Conservation (phyloP, 352 stramenopile genomes). For the Achlya hypogyna region DNA sequence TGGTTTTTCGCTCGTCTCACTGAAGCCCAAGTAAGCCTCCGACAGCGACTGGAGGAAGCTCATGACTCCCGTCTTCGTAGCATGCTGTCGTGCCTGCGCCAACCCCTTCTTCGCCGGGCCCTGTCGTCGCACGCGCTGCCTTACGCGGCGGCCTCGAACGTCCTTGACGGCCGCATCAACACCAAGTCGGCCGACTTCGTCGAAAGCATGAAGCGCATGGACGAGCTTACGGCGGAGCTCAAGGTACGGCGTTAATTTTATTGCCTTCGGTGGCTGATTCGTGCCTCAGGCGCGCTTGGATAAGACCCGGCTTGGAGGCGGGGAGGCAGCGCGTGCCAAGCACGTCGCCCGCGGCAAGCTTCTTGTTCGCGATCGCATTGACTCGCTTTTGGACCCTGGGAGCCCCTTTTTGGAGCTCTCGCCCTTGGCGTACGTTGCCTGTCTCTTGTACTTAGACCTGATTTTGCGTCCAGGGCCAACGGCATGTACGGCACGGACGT, state of each 20-base stretch:
- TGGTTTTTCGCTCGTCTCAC: conserved; percentile 5
- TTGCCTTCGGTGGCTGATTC: not conserved
- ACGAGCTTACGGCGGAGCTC: conserved; percentile 39
- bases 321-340: conserved; percentile 48
- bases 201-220: conserved; percentile 50
- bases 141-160: conserved; percentile 29
- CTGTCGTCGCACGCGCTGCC: conserved; percentile 17
- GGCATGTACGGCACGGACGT: conserved; percentile 81
- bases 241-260: conserved; percentile 20
- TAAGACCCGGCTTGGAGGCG: conserved; percentile 50
- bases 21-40: not conserved
- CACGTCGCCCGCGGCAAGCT: conserved; percentile 77
- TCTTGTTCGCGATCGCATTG: conserved; percentile 88
- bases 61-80: not conserved
- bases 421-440: conserved; percentile 40
- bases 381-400: conserved; percentile 89
- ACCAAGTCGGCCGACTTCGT: conserved; percentile 48
- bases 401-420: conserved; percentile 96
- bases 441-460: not conserved
- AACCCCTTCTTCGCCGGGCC: conserved; percentile 8
- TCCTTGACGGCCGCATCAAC: conserved; percentile 55
- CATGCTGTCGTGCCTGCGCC: conserved; percentile 17
- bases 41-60: too few relatives aligned
- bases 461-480: conserved; percentile 28
- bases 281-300: conserved; percentile 23